These are phyloP conservation scores for Barnettozyma californica DNA, from an alignment of 805 yeast genomes.

Conservation along the genomic window DNA sequence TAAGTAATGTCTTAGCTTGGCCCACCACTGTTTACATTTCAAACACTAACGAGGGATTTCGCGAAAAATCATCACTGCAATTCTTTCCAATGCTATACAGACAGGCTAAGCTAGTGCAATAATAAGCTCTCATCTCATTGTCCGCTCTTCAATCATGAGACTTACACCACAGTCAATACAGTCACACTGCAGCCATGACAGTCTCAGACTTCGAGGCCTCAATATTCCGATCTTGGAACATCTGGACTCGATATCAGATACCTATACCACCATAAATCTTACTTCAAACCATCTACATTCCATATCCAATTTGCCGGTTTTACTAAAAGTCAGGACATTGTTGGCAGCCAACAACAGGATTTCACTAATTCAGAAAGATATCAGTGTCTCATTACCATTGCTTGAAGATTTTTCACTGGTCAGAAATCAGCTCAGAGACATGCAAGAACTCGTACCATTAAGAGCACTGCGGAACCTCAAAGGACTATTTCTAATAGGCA, in stretches of 20 bases:
- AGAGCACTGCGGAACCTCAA: slow-evolving; percentile 36
- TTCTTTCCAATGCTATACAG: too few relatives aligned
- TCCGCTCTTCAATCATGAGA: neutral
- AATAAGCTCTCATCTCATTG: neutral
- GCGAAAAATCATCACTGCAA: too few relatives aligned
- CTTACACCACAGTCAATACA: neutral
- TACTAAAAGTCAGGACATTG: slow-evolving; percentile 42
- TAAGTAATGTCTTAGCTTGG: too few relatives aligned
- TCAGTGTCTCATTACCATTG: slow-evolving; percentile 37
- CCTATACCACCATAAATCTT: slow-evolving; percentile 55
- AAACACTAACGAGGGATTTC: too few relatives aligned
- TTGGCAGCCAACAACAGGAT: slow-evolving; percentile 63
- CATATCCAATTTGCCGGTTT: slow-evolving; percentile 44
- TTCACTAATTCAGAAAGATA: slow-evolving; percentile 31
- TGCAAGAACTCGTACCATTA: slow-evolving; percentile 38
- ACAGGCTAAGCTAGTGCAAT: too few relatives aligned
- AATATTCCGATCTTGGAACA: slow-evolving; percentile 40
- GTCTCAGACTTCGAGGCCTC: slow-evolving; percentile 36
- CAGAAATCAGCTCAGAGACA: slow-evolving; percentile 43
- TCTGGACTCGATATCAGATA: slow-evolving; percentile 36
- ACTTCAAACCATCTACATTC: slow-evolving; percentile 66
- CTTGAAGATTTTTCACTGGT: slow-evolving; percentile 48
- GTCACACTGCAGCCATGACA: slow-evolving; percentile 5
- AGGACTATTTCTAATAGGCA: slow-evolving; percentile 49
- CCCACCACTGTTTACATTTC: too few relatives aligned